phyloP scores from a whole-genome alignment of 495 filamentous ascomycete genomes.

The Penicillium verhagenii region DNA sequence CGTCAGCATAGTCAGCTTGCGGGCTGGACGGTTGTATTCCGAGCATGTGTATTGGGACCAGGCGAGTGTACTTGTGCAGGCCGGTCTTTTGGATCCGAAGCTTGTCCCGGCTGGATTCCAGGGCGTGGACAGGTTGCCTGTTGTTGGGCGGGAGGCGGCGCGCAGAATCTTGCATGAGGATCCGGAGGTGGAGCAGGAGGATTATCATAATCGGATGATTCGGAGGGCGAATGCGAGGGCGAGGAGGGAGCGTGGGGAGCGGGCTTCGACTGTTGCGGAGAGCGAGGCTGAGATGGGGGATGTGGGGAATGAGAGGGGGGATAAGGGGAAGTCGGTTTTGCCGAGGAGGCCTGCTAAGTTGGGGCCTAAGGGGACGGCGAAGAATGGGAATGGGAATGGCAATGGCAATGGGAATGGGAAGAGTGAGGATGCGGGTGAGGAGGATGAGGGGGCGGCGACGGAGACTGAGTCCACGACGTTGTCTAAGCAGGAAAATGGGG shows the following conservation, averaged over 20 bases:
- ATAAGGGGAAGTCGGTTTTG: slow-evolving; percentile 27
- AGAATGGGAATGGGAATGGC: neutral
- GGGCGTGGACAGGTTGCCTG: slow-evolving; percentile 63
- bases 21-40: slow-evolving; percentile 71
- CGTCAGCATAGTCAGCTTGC: slow-evolving; percentile 71
- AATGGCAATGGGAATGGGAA: too few species aligned
- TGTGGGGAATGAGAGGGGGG: slow-evolving; percentile 9
- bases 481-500: slow-evolving; percentile 4
- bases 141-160: slow-evolving; percentile 66
- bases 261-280: slow-evolving; percentile 17
- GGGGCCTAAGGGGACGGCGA: slow-evolving; percentile 4
- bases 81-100: slow-evolving; percentile 70
- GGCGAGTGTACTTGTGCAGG: slow-evolving; percentile 72
- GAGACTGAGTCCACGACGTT: slow-evolving; percentile 19
- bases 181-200: slow-evolving; percentile 35
- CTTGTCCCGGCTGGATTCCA: slow-evolving; percentile 46
- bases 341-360: slow-evolving; percentile 4
- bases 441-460: slow-evolving; percentile 17
- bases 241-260: slow-evolving; percentile 9
- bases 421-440: slow-evolving; percentile 3
- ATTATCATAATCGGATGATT: slow-evolving; percentile 45
- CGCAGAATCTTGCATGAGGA: slow-evolving; percentile 64
- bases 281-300: slow-evolving; percentile 19
- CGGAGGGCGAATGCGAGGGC: slow-evolving; percentile 27
- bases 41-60: slow-evolving; percentile 93